Percentiles rank a stretch among this genome's conserved stretches.
phyloP scores from a whole-genome alignment of 768 basidiomycete genomes.

The Hericium coralloides region DNA sequence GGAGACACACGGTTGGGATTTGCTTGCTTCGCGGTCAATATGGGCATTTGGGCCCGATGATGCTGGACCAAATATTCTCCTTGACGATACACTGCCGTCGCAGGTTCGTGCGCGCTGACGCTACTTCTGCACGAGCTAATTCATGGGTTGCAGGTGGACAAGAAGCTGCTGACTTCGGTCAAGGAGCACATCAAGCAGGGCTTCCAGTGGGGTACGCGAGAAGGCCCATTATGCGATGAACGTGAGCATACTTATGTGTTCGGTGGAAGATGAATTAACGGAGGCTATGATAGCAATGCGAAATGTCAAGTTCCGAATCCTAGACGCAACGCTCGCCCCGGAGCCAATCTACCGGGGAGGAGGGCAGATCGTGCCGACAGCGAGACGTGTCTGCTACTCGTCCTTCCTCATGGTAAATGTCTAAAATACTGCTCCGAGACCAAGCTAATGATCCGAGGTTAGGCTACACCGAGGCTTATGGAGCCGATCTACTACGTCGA shows the following conservation, averaged over 20 bases:
- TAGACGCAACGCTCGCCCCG: constrained; percentile 86
- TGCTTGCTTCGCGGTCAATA: constrained; percentile 94
- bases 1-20: constrained; percentile 96
- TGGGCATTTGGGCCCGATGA: constrained; percentile 99
- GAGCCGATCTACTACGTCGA: constrained; percentile 99
- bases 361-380: constrained; percentile 97
- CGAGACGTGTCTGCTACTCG: constrained; percentile 97
- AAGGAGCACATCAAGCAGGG: constrained; percentile 97
- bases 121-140: not conserved
- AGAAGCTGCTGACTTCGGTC: constrained; percentile 81
- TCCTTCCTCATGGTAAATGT: constrained; percentile 90
- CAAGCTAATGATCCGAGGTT: not conserved
- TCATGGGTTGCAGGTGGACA: constrained; percentile 59
- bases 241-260: constrained; percentile 50
- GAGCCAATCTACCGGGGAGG: constrained; percentile 98
- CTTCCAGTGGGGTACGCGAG: constrained; percentile 98
- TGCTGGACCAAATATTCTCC: constrained; percentile 82
- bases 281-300: constrained; percentile 66
- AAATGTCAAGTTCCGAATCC: constrained; percentile 94
- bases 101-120: constrained; percentile 42
- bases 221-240: constrained; percentile 97
- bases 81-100: constrained; percentile 94
- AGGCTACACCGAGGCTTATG: constrained; percentile 94
- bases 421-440: not conserved
- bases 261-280: constrained; percentile 1